These are phyloP conservation scores for Plasmodium gaboni DNA, from an alignment of 169 alveolate genomes.

Conservation along the genomic window DNA sequence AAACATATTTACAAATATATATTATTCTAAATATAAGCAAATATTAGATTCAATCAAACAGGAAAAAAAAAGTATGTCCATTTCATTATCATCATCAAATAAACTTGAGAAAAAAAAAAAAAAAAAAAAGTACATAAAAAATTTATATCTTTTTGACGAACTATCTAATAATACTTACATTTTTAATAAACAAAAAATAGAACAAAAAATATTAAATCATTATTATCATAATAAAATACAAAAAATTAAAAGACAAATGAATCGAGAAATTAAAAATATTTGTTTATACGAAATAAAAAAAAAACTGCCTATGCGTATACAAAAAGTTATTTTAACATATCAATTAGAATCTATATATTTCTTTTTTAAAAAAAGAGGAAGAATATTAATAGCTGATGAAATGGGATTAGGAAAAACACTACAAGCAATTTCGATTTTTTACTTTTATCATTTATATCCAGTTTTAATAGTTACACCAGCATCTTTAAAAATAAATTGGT, in stretches of 20 bases:
- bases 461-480: constrained; percentile 94
- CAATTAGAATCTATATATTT: constrained; percentile 60
- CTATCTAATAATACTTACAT: constrained; percentile 14
- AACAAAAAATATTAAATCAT: constrained; percentile 14
- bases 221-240: constrained; percentile 9
- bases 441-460: constrained; percentile 91
- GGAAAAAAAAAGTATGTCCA: constrained; percentile 1
- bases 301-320: constrained; percentile 29
- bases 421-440: constrained; percentile 90
- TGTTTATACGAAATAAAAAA: constrained; percentile 53
- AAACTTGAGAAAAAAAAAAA: background rate
- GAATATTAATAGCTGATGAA: constrained; percentile 95
- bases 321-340: constrained; percentile 45
- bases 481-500: constrained; percentile 96
- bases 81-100: background rate
- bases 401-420: constrained; percentile 97
- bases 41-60: background rate
- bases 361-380: constrained; percentile 68
- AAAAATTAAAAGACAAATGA: constrained; percentile 29
- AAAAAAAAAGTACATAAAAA: constrained; percentile 1
- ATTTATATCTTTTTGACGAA: constrained; percentile 18
- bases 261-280: constrained; percentile 25
- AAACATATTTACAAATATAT: background rate
- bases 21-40: background rate
- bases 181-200: constrained; percentile 8